Conservation (phyloP, 257 asterid species). For the Solanum bulbocastanum region DNA sequence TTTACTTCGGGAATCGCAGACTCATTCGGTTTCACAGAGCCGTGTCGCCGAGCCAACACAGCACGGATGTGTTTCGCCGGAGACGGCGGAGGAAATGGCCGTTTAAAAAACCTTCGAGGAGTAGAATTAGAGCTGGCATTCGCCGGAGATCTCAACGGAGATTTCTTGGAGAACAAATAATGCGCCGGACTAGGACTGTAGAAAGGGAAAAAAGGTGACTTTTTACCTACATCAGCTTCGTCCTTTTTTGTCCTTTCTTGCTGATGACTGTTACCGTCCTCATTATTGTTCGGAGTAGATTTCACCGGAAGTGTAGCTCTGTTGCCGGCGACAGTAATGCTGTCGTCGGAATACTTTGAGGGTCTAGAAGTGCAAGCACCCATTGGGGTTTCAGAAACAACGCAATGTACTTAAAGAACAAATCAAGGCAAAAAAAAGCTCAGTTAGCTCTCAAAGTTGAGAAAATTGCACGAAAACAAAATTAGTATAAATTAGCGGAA, state of each 20-base stretch:
- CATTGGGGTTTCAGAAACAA: conserved; percentile 20
- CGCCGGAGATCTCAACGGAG: conserved; percentile 77
- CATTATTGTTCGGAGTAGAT: conserved; percentile 4
- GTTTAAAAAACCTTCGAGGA: conserved; percentile 63
- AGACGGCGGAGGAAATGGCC: conserved; percentile 92
- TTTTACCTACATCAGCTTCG: conserved; percentile 37
- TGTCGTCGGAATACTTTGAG: conserved; percentile 19
- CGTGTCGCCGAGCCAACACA: conserved; percentile 74
- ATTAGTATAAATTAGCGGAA: neutral
- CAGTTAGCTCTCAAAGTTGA: neutral
- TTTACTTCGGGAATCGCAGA: conserved; percentile 57
- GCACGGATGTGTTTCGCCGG: conserved; percentile 95
- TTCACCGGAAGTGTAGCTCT: neutral
- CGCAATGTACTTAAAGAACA: neutral
- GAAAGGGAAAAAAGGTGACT: conserved; percentile 80
- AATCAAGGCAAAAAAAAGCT: neutral
- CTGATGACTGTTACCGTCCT: neutral
- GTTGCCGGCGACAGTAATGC: neutral
- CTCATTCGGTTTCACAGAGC: conserved; percentile 74
- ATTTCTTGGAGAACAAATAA: conserved; percentile 64
- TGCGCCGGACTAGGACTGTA: conserved; percentile 96
- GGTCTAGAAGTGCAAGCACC: conserved; percentile 68
- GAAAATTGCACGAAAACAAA: neutral
- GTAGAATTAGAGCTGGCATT: conserved; percentile 30
- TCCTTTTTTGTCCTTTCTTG: conserved; percentile 17